phyloP scores from a whole-genome alignment of 225 moss, liverwort and hornwort genomes.

The Antitrichia curtipendula region DNA sequence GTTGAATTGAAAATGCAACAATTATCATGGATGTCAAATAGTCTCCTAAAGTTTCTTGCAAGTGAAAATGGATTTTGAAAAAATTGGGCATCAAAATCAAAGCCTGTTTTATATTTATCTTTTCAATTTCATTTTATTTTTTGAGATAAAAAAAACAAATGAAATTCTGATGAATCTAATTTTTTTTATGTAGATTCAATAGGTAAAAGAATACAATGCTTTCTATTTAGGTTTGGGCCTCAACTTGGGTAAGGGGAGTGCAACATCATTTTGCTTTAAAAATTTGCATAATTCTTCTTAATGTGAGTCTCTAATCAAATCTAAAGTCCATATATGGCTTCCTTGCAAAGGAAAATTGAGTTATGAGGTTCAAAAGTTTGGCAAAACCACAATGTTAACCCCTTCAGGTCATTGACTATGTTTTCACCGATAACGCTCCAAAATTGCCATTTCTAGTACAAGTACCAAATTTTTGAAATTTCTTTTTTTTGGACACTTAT shows the following conservation, averaged over 20 bases:
- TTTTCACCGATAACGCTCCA: too few species aligned
- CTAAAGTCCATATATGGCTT: background rate
- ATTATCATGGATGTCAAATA: background rate
- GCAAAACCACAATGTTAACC: background rate
- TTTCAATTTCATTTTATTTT: background rate
- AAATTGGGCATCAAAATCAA: background rate
- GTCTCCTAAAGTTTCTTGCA: background rate
- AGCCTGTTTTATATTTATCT: background rate
- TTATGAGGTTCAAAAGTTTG: background rate
- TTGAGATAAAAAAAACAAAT: background rate
- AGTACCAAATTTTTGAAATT: too few species aligned
- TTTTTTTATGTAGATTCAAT: background rate
- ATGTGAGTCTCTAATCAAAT: background rate
- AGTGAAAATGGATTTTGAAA: background rate
- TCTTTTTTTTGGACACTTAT: too few species aligned
- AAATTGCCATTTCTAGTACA: too few species aligned
- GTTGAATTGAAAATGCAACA: background rate
- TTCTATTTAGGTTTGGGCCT: background rate
- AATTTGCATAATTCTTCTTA: too few species aligned
- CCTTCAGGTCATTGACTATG: too few species aligned
- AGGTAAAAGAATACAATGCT: too few species aligned
- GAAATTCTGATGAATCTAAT: too few species aligned
- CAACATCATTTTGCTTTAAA: background rate
- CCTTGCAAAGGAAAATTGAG: background rate
- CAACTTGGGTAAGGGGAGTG: accelerated